Conservation (phyloP, 352 stramenopile species). For the Globisporangium iwayamae region DNA sequence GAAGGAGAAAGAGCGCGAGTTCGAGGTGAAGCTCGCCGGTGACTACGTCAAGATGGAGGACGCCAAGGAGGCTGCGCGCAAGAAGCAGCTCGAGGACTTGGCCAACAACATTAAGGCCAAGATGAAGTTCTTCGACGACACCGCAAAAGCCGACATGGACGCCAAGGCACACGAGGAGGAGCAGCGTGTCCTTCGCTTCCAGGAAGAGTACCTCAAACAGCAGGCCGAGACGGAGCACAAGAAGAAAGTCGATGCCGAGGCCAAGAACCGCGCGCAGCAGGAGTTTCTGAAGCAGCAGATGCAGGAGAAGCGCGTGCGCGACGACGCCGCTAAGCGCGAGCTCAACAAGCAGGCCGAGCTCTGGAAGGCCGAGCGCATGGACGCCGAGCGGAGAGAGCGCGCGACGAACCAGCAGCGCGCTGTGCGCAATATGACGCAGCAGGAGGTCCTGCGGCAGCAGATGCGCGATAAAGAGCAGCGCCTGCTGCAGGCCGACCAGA, state of each 20-base stretch:
- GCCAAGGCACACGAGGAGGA: slow-evolving; percentile 65
- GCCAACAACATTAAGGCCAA: slow-evolving; percentile 70
- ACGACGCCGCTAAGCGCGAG: slow-evolving; percentile 47
- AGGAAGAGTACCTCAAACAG: slow-evolving; percentile 60
- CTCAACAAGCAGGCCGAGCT: slow-evolving; percentile 79
- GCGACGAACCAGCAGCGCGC: slow-evolving; percentile 48
- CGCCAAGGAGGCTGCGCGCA: slow-evolving; percentile 54
- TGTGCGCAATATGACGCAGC: slow-evolving; percentile 49
- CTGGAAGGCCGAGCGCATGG: slow-evolving; percentile 64
- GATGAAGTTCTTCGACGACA: slow-evolving; percentile 86
- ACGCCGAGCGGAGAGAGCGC: slow-evolving; percentile 52
- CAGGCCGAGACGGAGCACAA: slow-evolving; percentile 51
- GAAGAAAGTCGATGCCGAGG: slow-evolving; percentile 51
- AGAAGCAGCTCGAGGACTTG: slow-evolving; percentile 68
- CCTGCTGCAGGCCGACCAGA: slow-evolving; percentile 63
- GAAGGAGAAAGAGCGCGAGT: slow-evolving; percentile 46
- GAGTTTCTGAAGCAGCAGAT: slow-evolving; percentile 59
- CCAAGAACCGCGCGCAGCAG: slow-evolving; percentile 43
- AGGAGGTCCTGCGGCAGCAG: slow-evolving; percentile 63
- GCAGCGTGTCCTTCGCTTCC: slow-evolving; percentile 51
- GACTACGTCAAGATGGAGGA: slow-evolving; percentile 78
- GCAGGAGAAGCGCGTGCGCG: slow-evolving; percentile 63
- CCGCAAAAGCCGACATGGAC: slow-evolving; percentile 62
- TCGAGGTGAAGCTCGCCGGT: slow-evolving; percentile 62
- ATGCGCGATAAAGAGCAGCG: slow-evolving; percentile 66